Evolutionary conservation across 2,329 filamentous ascomycete genomes (phyloP), one percentile per base, ranked within the genome.

Genomic region (Apiospora kogelbergensis): DNA sequence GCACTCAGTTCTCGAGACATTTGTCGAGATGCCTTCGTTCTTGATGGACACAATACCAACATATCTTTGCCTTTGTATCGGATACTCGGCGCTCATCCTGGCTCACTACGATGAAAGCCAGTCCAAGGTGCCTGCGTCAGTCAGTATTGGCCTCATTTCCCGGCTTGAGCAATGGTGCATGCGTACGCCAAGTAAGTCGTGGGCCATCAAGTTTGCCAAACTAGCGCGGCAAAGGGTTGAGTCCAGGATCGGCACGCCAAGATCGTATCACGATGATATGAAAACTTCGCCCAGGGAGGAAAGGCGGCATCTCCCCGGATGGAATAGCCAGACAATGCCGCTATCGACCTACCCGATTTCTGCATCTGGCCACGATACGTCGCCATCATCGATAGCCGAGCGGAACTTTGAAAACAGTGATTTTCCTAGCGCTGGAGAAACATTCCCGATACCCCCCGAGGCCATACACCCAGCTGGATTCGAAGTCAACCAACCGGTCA

Each of bases 31-130:
- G 76, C 77, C 77, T 1, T 37, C 70, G 0, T 77, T 78, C 65
- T 69, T 77, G 41, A 75, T 74, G 73, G 77, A 79, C 67, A 72
- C 73, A 10, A 72, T 75, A 11, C 73, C 76, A 17, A 78, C 76
- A 5, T 77, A 75, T 24, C 72, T 75, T 3, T 77, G 74, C 63
- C 75, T 79, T 5, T 77, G 74, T 45, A 76, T 79, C 24, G 77
- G 76, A 22, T 79, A 79, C 67, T 78, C 76, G n/a, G 76, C 76
- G 3, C 70, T 79, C 22, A 71, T 78, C n/a, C 69, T 79, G 37
- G 77, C 77, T 11, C 76, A 79, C 68, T 77, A 78, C 57, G 73
- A 78, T 66, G 72, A 75, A n/a, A 70, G 72, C 7, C 75, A 76
- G 67, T 78, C 77, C 9, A 75, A 74, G 65, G 71, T 79, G 13